Base-by-base conservation (phyloP, 306 rosid species). In the Pyrus betulifolia region DNA sequence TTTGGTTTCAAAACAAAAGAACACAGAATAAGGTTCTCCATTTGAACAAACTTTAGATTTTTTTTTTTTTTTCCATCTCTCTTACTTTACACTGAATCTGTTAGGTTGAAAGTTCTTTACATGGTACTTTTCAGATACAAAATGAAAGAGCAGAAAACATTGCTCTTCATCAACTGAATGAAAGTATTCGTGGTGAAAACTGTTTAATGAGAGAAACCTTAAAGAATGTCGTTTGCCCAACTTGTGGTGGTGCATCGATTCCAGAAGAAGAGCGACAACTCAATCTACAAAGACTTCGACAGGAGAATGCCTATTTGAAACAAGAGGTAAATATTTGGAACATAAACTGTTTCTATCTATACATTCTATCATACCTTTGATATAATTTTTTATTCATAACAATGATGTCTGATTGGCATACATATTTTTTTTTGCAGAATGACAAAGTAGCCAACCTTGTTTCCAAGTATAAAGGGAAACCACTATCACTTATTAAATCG, bases 1-100 rank as follows among this genome's bases (percentile, higher is more conserved):
- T 84, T 70, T 93, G 97, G 93, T 88, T 89, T 72, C 93, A 93
- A 70, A 88, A 88, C 77, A 86, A 86, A 84, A 82, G 93, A 61
- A 84, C 90, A 35, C 96, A 89, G 44, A n/a, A 80, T 6, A 93
- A 89, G 95, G 98, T 91, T 67, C 23, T 65, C 38, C 67, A 10
- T 17, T 46, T 19, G 17, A 14, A 8, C 12, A 4, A 60, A 25
- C 38, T 17, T 49, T 52, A 70, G 11, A 64, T 23, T 2, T 13
- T 52, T 17, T 10, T 13, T 33, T 67, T 51, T 51, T 19, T 21
- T 33, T 33, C 6, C 9, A 14, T 46, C 42, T 19, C 33, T 33
- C 60, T 1, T 27, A 18, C 40, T 40, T 1, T 55, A 58, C 12
- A 8, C 25, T 38, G 54, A 61, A 13, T 49, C 2, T 68, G 8